Evolutionary conservation across 108 stramenopile species (phyloP), one percentile per base, ranked within the genome.

Genomic region (Aurantiochytrium sp.): DNA sequence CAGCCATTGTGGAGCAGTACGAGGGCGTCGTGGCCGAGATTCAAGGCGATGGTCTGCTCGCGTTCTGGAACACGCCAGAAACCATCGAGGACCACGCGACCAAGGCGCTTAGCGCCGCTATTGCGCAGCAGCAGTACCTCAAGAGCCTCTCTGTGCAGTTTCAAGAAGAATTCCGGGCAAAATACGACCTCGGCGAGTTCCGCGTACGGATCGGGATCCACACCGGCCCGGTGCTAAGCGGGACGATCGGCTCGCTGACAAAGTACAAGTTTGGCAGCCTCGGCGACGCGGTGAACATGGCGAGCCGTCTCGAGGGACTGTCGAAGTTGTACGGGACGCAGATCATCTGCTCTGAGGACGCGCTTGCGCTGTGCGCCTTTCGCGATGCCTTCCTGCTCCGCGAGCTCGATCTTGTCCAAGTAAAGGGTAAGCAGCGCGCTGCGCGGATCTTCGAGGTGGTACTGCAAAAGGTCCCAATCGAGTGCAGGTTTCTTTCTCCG

Each of bases 1-100:
- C 73, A 48, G 39, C 73, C 21, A 81, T 81, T 3, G 73, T 81
- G 2, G 73, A 81, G 30, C 42, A 41, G 42, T 81, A 81, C 30
- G 73, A 81, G 30, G 73, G 73, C n/a, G 73, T 48, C 15, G 73
- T 81, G 30, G 73, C 73, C 42, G 73, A 81, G 45, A 81, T 81
- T 42, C 73, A 81, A 24, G 73, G 73, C 8, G 73, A 81, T 30
- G 73, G 73, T 48, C 30, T 81, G 45, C 73, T 81, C 12, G 73
- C 73, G 45, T 81, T 81, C 45, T 81, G 39, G 39, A 81, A 48
- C 32, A 81, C 73, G 32, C 73, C 73, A 30, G 73, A 48, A 48
- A 30, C 21, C 8, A 48, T 81, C 27, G 73, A 81, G 1, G 73
- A 81, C 27, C 73, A 81, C 24, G 39, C 42, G 42, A 27, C 73